Evolutionary conservation across 2,329 filamentous ascomycete species (phyloP).

Genomic region (Colletotrichum liriopes): DNA sequence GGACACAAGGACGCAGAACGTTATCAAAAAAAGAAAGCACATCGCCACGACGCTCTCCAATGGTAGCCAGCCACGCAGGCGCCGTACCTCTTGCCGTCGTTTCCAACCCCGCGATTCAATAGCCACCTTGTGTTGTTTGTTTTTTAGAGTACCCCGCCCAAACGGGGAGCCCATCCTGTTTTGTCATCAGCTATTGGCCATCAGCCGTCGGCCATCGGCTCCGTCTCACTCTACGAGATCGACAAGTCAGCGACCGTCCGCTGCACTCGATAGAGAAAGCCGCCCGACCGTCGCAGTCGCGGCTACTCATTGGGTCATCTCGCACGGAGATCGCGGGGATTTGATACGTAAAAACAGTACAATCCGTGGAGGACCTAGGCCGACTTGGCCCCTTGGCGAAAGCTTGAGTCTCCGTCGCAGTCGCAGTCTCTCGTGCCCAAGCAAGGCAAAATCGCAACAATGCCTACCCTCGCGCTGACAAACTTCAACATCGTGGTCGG

Average conservation of each 20-base stretch:
- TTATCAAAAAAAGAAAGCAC: neutral
- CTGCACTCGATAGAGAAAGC: neutral
- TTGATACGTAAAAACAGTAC: constrained; percentile 13
- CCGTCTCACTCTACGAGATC: neutral
- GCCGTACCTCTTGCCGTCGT: constrained; percentile 6
- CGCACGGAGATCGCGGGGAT: constrained; percentile 12
- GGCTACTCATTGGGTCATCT: constrained; percentile 28
- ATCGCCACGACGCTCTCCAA: constrained; percentile 23
- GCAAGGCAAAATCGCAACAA: constrained; percentile 47
- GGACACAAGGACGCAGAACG: neutral
- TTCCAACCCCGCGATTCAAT: constrained; percentile 60
- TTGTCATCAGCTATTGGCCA: no score
- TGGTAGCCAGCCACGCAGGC: constrained; percentile 37
- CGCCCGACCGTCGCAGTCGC: neutral
- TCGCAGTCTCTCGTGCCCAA: constrained; percentile 2
- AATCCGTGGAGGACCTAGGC: neutral
- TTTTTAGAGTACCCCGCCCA: no score
- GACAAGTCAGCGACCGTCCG: neutral
- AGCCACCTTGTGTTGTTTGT: constrained; percentile 51
- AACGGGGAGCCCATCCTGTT: neutral
- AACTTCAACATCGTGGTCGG: constrained; percentile 87
- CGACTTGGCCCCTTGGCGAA: constrained; percentile 34
- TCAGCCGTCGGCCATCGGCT: neutral
- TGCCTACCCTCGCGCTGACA: constrained; percentile 57
- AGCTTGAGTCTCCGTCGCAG: constrained; percentile 30